phyloP scores from a whole-genome alignment of 2,329 filamentous ascomycete species.

The Verticillium nubilum region DNA sequence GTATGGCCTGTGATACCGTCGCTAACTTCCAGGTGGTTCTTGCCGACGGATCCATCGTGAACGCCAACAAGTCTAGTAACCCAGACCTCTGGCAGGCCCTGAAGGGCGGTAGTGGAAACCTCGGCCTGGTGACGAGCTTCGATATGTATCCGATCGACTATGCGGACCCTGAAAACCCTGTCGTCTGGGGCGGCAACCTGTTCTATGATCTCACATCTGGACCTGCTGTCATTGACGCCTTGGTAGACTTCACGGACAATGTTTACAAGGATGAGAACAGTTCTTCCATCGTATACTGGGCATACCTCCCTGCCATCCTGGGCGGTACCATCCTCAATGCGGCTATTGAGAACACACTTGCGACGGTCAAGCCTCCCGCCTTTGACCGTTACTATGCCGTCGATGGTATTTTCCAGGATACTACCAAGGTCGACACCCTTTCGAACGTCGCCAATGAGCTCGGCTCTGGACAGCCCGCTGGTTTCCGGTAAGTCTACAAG shows the following conservation, averaged over 20 bases:
- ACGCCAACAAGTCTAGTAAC: constrained; percentile 31
- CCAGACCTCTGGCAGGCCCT: constrained; percentile 39
- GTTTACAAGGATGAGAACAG: constrained; percentile 24
- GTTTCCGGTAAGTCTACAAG: constrained; percentile 17
- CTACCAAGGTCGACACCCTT: constrained; percentile 20
- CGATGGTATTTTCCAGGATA: constrained; percentile 15
- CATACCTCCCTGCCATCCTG: constrained; percentile 20
- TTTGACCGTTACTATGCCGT: constrained; percentile 22
- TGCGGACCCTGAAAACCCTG: constrained; percentile 16
- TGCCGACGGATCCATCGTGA: constrained; percentile 33
- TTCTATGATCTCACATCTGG: constrained; percentile 16
- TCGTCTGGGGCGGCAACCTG: constrained; percentile 25
- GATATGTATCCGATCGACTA: constrained; percentile 25
- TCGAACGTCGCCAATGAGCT: constrained; percentile 24
- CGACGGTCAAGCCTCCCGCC: constrained; percentile 18
- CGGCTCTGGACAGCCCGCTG: constrained; percentile 19
- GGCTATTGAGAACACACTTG: constrained; percentile 24
- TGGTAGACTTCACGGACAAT: constrained; percentile 25
- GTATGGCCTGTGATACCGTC: constrained; percentile 41
- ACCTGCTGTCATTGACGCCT: constrained; percentile 18
- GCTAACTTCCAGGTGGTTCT: constrained; percentile 41
- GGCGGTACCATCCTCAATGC: constrained; percentile 22
- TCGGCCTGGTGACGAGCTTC: constrained; percentile 30
- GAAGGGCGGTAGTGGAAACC: constrained; percentile 40
- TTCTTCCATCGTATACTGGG: constrained; percentile 25